Evolutionary conservation across 345 rosid genomes (phyloP).

Genomic region (Hypericum perforatum): DNA sequence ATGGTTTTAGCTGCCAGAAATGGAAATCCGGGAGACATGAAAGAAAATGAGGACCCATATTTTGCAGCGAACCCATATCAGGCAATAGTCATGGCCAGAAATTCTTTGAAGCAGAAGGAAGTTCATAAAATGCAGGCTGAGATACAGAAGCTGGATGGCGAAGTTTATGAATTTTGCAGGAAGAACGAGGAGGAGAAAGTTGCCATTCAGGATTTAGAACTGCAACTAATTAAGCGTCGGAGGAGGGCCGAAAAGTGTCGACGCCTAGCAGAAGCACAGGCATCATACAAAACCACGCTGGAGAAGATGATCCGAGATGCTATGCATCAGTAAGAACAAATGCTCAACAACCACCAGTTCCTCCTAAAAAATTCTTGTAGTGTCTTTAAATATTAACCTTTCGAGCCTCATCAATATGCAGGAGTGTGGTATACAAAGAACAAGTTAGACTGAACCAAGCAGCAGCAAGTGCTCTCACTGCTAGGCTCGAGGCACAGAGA

Average conservation of each 20-base stretch:
- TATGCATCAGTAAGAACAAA: slow-evolving; percentile 82
- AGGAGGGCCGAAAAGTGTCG: slow-evolving; percentile 95
- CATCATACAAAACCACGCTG: slow-evolving; percentile 63
- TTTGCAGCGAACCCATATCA: slow-evolving; percentile 56
- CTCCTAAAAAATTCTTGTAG: neutral
- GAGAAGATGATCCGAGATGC: slow-evolving; percentile 98
- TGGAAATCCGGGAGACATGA: slow-evolving; percentile 29
- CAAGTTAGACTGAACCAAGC: slow-evolving; percentile 89
- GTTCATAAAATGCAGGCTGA: slow-evolving; percentile 45
- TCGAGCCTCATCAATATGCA: slow-evolving; percentile 18
- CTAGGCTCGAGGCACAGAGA: slow-evolving; percentile 89
- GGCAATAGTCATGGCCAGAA: slow-evolving; percentile 73
- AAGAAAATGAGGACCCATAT: slow-evolving; percentile 72
- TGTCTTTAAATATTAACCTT: neutral
- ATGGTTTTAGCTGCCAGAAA: slow-evolving; percentile 35
- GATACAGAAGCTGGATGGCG: slow-evolving; percentile 54
- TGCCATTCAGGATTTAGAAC: slow-evolving; percentile 68
- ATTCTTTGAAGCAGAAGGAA: slow-evolving; percentile 69
- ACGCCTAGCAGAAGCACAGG: slow-evolving; percentile 84
- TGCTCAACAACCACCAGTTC: neutral
- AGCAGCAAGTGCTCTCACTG: slow-evolving; percentile 69
- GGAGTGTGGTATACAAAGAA: slow-evolving; percentile 90
- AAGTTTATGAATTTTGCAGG: slow-evolving; percentile 43
- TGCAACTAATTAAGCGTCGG: slow-evolving; percentile 54
- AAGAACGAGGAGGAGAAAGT: slow-evolving; percentile 58